These are phyloP conservation scores for Nymphaea colorata DNA, from an alignment of 164 flowering plant genomes.

Conservation along the genomic window DNA sequence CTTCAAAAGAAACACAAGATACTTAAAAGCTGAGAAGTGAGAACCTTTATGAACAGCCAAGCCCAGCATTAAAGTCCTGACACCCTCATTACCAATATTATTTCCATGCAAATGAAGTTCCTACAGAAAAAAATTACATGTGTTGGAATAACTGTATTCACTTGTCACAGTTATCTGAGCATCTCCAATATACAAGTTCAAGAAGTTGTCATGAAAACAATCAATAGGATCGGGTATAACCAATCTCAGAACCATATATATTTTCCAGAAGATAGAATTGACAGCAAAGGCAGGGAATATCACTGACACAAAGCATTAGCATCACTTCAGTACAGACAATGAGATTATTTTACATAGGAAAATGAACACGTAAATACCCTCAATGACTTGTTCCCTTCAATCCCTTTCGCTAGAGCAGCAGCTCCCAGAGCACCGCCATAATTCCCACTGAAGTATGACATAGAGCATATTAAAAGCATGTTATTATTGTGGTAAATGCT, in stretches of 20 bases:
- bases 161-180: no score
- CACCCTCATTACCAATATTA: slow-evolving; percentile 90
- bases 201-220: no score
- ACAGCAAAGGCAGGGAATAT: no score
- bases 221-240: no score
- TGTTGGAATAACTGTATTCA: no score
- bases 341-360: background rate
- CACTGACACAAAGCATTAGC: background rate
- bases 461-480: background rate
- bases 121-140: slow-evolving; percentile 23
- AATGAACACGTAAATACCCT: slow-evolving; percentile 34
- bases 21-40: slow-evolving; percentile 8
- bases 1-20: no score
- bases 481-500: no score
- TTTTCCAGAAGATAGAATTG: no score
- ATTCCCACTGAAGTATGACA: slow-evolving; percentile 55
- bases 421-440: slow-evolving; percentile 96
- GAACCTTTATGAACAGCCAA: slow-evolving; percentile 67
- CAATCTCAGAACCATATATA: no score
- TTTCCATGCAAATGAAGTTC: slow-evolving; percentile 91
- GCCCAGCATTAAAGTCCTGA: slow-evolving; percentile 65
- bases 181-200: no score
- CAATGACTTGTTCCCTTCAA: slow-evolving; percentile 82
- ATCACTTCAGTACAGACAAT: background rate
- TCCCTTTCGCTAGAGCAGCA: slow-evolving; percentile 84